Conservation (phyloP, 2,329 filamentous ascomycete species). For the Trichophyton benhamiae region DNA sequence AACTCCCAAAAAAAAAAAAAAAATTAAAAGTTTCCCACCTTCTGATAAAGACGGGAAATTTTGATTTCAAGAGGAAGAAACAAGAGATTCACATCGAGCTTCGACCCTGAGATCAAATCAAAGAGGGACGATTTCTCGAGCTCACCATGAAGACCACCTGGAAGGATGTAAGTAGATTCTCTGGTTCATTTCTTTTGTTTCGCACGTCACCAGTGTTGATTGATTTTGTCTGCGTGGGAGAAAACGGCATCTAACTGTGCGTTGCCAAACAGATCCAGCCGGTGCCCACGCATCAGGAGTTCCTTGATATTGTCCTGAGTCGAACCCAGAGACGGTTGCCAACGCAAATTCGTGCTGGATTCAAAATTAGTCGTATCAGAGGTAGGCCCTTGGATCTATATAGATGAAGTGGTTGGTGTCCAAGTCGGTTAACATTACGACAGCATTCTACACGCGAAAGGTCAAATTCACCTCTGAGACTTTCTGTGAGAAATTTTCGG, state of each 20-base stretch:
- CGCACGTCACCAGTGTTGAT: conserved; percentile 22
- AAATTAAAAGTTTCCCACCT: background rate
- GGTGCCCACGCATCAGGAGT: conserved; percentile 86
- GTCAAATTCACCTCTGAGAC: conserved; percentile 98
- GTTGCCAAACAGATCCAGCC: conserved; percentile 61
- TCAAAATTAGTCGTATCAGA: conserved; percentile 89
- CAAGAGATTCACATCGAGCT: background rate
- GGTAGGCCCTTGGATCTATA: conserved; percentile 22
- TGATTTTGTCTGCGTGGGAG: background rate
- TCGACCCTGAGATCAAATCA: background rate
- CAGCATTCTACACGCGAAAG: conserved; percentile 89
- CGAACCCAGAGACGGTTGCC: conserved; percentile 85
- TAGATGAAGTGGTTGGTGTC: background rate
- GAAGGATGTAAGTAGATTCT: conserved; percentile 38
- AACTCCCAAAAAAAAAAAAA: background rate
- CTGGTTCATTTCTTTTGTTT: conserved; percentile 9
- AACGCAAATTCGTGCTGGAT: conserved; percentile 89
- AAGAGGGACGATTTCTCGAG: background rate
- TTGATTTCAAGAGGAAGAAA: background rate
- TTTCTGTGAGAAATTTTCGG: conserved; percentile 82
- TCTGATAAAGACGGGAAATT: conserved; percentile 2
- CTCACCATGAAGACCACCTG: conserved; percentile 47
- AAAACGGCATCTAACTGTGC: background rate
- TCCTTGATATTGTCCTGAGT: conserved; percentile 92
- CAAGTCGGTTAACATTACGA: conserved; percentile 10